Evolutionary conservation across 164 flowering plant genomes (phyloP).

Genomic region (Chloranthus sessilifolius): DNA sequence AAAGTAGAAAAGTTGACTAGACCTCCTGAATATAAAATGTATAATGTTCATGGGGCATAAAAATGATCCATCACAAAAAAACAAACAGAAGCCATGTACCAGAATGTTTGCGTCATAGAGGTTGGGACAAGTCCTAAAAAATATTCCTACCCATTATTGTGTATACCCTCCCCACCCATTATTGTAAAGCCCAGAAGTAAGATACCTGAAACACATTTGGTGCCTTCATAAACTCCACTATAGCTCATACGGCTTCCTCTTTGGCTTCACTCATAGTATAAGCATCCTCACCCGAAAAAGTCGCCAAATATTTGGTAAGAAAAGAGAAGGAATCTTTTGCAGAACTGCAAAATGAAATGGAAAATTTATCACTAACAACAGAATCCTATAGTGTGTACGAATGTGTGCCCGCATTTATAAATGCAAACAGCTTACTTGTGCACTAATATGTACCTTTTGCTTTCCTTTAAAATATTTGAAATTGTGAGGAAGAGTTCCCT

Average conservation of each 20-base stretch:
- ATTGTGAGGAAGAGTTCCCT: slow-evolving; percentile 73
- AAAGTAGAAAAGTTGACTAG: neutral
- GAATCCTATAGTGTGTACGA: neutral
- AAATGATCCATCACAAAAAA: no score
- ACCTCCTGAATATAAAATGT: no score
- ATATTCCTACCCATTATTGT: no score
- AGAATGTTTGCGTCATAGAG: no score
- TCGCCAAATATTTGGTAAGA: slow-evolving; percentile 77
- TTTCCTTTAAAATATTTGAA: slow-evolving; percentile 66
- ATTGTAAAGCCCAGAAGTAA: neutral
- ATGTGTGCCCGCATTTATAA: neutral
- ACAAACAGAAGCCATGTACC: no score
- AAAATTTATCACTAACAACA: neutral
- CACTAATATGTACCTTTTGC: slow-evolving; percentile 50
- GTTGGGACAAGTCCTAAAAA: no score
- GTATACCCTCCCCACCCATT: no score
- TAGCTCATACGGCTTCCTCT: slow-evolving; percentile 79
- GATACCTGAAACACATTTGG: slow-evolving; percentile 89
- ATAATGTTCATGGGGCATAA: no score
- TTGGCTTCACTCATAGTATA: slow-evolving; percentile 66
- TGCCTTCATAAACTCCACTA: slow-evolving; percentile 83
- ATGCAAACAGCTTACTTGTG: neutral
- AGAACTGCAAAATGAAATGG: slow-evolving; percentile 38
- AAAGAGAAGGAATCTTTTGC: slow-evolving; percentile 71
- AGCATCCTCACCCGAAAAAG: slow-evolving; percentile 83